Percentiles rank a stretch among this genome's conserved stretches.
Conservation (phyloP, 139 green algal species). For the Chlorella sp. region DNA sequence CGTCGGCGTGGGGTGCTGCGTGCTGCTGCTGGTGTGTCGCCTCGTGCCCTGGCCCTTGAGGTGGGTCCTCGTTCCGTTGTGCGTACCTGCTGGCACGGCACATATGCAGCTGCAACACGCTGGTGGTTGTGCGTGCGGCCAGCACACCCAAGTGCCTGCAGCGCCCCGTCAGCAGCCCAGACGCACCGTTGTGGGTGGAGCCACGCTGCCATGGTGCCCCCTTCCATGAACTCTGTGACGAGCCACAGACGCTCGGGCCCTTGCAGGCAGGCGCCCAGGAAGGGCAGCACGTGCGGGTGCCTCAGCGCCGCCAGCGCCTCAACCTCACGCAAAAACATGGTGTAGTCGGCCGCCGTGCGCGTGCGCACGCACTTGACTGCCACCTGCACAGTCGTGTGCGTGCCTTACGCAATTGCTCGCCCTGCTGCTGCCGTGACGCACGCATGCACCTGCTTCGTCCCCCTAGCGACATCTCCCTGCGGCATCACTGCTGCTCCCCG, state of each 20-base stretch:
- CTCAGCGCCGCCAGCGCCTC: constrained; percentile 36
- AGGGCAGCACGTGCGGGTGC: constrained; percentile 69
- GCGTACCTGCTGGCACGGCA: neutral
- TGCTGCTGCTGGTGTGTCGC: too few relatives aligned
- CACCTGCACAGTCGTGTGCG: too few relatives aligned
- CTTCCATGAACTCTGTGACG: constrained; percentile 74
- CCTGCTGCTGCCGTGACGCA: neutral
- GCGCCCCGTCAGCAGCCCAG: neutral
- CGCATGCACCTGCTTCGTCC: neutral
- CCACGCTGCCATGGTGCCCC: constrained; percentile 17
- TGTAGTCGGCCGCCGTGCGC: neutral
- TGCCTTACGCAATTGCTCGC: neutral
- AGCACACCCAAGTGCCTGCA: neutral
- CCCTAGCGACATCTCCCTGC: too few relatives aligned
- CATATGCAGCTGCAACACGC: neutral
- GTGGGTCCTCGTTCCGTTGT: neutral
- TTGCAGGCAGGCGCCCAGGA: constrained; percentile 51
- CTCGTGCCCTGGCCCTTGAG: neutral
- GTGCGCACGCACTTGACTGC: neutral
- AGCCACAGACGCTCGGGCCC: constrained; percentile 59
- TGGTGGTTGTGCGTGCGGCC: too few relatives aligned
- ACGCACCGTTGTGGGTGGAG: neutral
- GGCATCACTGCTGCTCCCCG: too few relatives aligned
- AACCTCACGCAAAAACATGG: constrained; percentile 61
- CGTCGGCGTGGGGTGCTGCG: too few relatives aligned